Evolutionary conservation across 1,284 basidiomycete species (phyloP).

Genomic region (Crepidotus sp.): DNA sequence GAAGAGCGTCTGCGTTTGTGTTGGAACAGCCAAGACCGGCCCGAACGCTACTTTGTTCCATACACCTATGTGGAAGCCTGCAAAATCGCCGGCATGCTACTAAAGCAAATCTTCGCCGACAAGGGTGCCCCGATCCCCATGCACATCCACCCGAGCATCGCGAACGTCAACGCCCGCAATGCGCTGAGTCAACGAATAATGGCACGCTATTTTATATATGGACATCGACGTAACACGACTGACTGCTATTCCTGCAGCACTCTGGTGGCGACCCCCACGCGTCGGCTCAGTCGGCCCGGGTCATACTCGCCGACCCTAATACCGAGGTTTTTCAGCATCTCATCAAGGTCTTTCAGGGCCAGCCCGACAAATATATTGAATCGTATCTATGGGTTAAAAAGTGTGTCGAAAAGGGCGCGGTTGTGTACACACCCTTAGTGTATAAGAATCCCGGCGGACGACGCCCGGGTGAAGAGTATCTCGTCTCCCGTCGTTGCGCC

Average conservation of each 20-base stretch:
- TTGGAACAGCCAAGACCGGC: slow-evolving; percentile 57
- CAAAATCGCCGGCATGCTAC: slow-evolving; percentile 56
- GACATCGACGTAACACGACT: neutral
- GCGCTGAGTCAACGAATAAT: slow-evolving; percentile 57
- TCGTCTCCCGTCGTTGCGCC: slow-evolving; percentile 1
- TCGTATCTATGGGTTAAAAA: slow-evolving; percentile 74
- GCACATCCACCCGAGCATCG: slow-evolving; percentile 70
- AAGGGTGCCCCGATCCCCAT: slow-evolving; percentile 54
- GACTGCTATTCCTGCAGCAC: slow-evolving; percentile 37
- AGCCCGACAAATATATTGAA: slow-evolving; percentile 63
- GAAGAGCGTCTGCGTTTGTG: slow-evolving; percentile 62
- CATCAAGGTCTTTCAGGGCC: slow-evolving; percentile 57
- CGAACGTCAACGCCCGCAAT: slow-evolving; percentile 59
- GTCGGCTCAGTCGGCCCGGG: slow-evolving; percentile 53
- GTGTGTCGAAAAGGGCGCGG: slow-evolving; percentile 56
- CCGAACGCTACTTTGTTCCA: slow-evolving; percentile 67
- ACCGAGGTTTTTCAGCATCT: slow-evolving; percentile 64
- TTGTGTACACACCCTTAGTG: slow-evolving; percentile 60
- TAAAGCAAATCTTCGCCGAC: slow-evolving; percentile 68
- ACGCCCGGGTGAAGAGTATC: slow-evolving; percentile 69
- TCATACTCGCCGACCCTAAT: slow-evolving; percentile 69
- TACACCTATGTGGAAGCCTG: slow-evolving; percentile 72
- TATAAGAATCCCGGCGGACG: slow-evolving; percentile 76
- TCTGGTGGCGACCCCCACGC: slow-evolving; percentile 68
- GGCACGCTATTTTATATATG: slow-evolving; percentile 33